phyloP scores from a whole-genome alignment of 2,329 filamentous ascomycete genomes.

The Neofusicoccum cordaticola region DNA sequence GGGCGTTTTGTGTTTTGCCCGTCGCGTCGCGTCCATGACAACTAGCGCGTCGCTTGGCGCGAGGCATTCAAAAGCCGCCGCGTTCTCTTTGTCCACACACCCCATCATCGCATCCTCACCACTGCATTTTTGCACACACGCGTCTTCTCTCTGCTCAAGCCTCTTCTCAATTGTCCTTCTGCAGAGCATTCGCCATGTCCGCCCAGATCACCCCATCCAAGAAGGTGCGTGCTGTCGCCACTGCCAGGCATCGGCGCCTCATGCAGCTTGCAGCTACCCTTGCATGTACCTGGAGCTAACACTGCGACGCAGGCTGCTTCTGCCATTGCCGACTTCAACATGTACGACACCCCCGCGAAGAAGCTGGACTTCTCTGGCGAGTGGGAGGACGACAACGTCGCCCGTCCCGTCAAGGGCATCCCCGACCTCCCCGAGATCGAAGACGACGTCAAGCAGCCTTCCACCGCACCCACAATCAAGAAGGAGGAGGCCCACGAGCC shows the following conservation, averaged over 20 bases:
- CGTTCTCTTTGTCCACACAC: not conserved
- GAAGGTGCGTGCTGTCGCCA: slow-evolving; percentile 54
- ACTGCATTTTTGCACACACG: not conserved
- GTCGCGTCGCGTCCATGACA: slow-evolving; percentile 11
- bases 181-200: slow-evolving; percentile 59
- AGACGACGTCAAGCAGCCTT: slow-evolving; percentile 49
- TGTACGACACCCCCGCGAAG: slow-evolving; percentile 83
- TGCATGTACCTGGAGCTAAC: slow-evolving; percentile 37
- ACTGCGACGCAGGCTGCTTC: slow-evolving; percentile 66
- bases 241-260: slow-evolving; percentile 25
- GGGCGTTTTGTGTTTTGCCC: slow-evolving; percentile 3
- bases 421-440: slow-evolving; percentile 38
- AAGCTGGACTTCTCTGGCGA: slow-evolving; percentile 75
- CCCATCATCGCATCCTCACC: slow-evolving; percentile 11
- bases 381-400: slow-evolving; percentile 48
- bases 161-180: not conserved
- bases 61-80: slow-evolving; percentile 7
- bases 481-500: slow-evolving; percentile 79
- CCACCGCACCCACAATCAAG: slow-evolving; percentile 53
- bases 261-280: slow-evolving; percentile 27
- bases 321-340: slow-evolving; percentile 83
- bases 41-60: slow-evolving; percentile 15
- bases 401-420: slow-evolving; percentile 54
- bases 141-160: not conserved
- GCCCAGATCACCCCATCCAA: slow-evolving; percentile 68